phyloP scores from a whole-genome alignment of 495 filamentous ascomycete species.

The Penicillium coprophilum region DNA sequence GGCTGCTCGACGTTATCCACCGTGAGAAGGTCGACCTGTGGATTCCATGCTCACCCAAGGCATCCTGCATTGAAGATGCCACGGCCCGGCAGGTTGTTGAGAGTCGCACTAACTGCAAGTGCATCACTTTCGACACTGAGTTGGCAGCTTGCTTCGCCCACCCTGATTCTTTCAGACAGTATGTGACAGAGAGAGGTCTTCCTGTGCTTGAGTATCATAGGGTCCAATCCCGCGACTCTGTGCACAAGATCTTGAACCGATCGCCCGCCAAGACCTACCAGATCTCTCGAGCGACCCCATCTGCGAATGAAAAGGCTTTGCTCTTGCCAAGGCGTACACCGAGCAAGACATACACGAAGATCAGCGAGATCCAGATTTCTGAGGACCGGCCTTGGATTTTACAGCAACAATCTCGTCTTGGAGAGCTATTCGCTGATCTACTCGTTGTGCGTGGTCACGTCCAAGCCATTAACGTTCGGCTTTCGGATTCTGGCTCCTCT shows the following conservation, averaged over 20 bases:
- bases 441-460: conserved; percentile 61
- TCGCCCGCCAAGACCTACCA: conserved; percentile 55
- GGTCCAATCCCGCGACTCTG: conserved; percentile 56
- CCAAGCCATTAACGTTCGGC: conserved; percentile 63
- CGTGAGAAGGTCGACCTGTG: conserved; percentile 67
- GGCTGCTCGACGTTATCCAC: conserved; percentile 56
- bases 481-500: conserved; percentile 28
- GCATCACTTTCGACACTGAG: conserved; percentile 55
- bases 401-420: conserved; percentile 63
- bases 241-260: conserved; percentile 56
- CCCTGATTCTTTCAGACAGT: conserved; percentile 58
- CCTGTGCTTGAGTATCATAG: conserved; percentile 58
- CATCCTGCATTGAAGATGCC: conserved; percentile 61
- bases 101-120: conserved; percentile 54
- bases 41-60: conserved; percentile 67
- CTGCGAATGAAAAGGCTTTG: conserved; percentile 50
- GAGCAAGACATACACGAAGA: conserved; percentile 52
- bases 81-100: conserved; percentile 62
- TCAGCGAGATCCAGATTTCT: conserved; percentile 57
- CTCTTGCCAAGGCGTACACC: conserved; percentile 55
- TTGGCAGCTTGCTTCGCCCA: conserved; percentile 54
- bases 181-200: conserved; percentile 51
- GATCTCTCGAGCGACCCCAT: conserved; percentile 57
- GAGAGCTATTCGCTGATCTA: conserved; percentile 68
- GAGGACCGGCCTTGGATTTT: conserved; percentile 61